Percentiles rank a stretch among this genome's conserved stretches.
phyloP scores from a whole-genome alignment of 1,284 basidiomycete genomes.

The Fomitopsis betulina region DNA sequence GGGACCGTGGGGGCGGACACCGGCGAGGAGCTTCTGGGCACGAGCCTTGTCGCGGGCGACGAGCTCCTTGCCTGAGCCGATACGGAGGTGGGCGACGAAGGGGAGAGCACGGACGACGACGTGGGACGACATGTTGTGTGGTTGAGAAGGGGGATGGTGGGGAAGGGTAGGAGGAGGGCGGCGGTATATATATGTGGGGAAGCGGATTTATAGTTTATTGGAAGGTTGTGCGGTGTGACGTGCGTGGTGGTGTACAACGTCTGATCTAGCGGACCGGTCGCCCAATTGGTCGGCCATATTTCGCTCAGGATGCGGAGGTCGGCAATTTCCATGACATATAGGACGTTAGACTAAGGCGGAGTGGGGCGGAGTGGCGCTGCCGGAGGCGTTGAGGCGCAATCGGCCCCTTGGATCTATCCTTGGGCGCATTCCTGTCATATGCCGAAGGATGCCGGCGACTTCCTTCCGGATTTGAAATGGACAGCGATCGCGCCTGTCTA shows the following conservation, averaged over 20 bases:
- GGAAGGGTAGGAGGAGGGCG: neutral
- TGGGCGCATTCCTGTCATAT: neutral
- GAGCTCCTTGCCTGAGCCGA: constrained; percentile 39
- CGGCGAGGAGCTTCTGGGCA: constrained; percentile 47
- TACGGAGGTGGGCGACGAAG: constrained; percentile 39
- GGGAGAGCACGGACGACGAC: constrained; percentile 33
- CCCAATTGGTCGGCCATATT: neutral
- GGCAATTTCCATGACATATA: neutral
- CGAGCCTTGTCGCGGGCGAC: constrained; percentile 48
- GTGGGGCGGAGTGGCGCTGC: neutral
- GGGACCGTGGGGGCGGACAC: constrained; percentile 49
- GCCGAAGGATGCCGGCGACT: too few relatives aligned
- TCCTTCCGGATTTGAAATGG: neutral
- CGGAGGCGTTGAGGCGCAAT: neutral
- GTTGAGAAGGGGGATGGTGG: constrained; percentile 1
- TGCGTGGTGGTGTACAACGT: constrained; percentile 1
- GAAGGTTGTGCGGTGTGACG: constrained; percentile 1
- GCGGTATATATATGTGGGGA: constrained; percentile 1
- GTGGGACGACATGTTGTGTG: constrained; percentile 14
- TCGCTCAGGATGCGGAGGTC: neutral
- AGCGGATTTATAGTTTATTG: neutral
- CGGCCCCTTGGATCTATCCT: neutral
- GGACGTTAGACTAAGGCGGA: neutral
- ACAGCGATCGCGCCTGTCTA: constrained; percentile 1
- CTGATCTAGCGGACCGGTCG: neutral